Evolutionary conservation across 2,329 filamentous ascomycete genomes (phyloP).

Genomic region (Thielaviopsis ethacetica): DNA sequence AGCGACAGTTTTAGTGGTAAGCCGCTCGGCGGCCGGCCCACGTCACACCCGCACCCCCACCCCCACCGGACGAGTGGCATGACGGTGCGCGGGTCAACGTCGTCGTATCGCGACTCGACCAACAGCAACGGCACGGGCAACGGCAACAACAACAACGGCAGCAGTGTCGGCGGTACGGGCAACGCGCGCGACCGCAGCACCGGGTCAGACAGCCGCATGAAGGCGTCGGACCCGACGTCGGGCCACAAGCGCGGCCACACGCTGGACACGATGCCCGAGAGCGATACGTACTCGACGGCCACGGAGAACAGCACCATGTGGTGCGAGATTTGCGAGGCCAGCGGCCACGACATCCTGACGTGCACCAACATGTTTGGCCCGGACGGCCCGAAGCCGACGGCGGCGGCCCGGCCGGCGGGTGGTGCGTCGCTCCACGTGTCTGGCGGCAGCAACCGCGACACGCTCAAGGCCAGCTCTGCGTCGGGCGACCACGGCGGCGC

Average conservation of each 20-base stretch:
- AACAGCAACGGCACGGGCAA: conserved; percentile 39
- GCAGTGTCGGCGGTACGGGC: conserved; percentile 33
- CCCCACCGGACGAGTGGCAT: conserved; percentile 33
- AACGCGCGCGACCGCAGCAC: conserved; percentile 23
- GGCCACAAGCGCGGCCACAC: conserved; percentile 35
- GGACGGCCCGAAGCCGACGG: conserved; percentile 21
- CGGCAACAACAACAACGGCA: conserved; percentile 33
- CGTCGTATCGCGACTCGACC: conserved; percentile 48
- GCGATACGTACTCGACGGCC: conserved; percentile 49
- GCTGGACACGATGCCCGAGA: conserved; percentile 54
- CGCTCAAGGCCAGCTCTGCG: conserved; percentile 9
- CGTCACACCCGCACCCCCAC: conserved; percentile 15
- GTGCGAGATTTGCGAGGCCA: conserved; percentile 92
- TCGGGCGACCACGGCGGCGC: neutral
- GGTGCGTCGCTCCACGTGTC: conserved; percentile 20
- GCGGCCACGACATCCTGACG: conserved; percentile 82
- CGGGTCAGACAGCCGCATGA: conserved; percentile 26
- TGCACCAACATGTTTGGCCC: conserved; percentile 77
- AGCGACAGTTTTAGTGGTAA: conserved; percentile 18
- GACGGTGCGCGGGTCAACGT: conserved; percentile 26
- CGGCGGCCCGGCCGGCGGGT: conserved; percentile 12
- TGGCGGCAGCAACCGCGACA: conserved; percentile 10
- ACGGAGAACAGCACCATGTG: conserved; percentile 62
- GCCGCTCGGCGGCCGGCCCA: conserved; percentile 14
- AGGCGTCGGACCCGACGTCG: conserved; percentile 27